phyloP scores from a whole-genome alignment of 495 filamentous ascomycete species.

The Aspergillus carlsbadensis region DNA sequence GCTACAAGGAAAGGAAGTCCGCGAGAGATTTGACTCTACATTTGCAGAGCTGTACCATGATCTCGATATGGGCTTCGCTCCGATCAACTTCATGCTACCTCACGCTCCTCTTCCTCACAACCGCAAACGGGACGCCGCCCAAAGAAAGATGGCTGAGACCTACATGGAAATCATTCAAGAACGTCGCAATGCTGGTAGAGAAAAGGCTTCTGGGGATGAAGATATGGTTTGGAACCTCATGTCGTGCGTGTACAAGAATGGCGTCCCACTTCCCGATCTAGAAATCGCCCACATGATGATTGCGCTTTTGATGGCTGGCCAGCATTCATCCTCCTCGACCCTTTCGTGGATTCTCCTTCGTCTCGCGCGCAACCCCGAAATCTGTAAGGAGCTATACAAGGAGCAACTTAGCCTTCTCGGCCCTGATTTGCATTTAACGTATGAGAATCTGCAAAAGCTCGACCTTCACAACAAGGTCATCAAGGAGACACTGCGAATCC shows the following conservation, averaged over 20 bases:
- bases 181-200: slow-evolving; percentile 45
- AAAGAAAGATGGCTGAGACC: slow-evolving; percentile 54
- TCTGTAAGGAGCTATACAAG: slow-evolving; percentile 57
- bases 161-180: slow-evolving; percentile 61
- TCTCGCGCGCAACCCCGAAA: slow-evolving; percentile 54
- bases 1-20: slow-evolving; percentile 65
- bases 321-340: slow-evolving; percentile 62
- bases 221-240: slow-evolving; percentile 73
- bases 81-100: slow-evolving; percentile 66
- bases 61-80: slow-evolving; percentile 63
- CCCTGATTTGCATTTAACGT: slow-evolving; percentile 49
- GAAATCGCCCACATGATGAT: slow-evolving; percentile 71
- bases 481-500: slow-evolving; percentile 61
- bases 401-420: slow-evolving; percentile 55
- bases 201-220: slow-evolving; percentile 46
- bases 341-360: slow-evolving; percentile 60
- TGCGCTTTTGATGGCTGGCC: slow-evolving; percentile 64
- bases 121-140: slow-evolving; percentile 57
- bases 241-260: slow-evolving; percentile 62
- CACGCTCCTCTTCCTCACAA: slow-evolving; percentile 64
- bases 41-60: slow-evolving; percentile 66
- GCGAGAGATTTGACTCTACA: slow-evolving; percentile 57
- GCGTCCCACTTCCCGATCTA: slow-evolving; percentile 56
- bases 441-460: slow-evolving; percentile 52
- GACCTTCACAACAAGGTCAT: slow-evolving; percentile 58